Percentiles rank a stretch among this genome's conserved stretches.
These are phyloP conservation scores for Vaccinium corymbosum DNA, from an alignment of 148 eudicot genomes.

Conservation along the genomic window DNA sequence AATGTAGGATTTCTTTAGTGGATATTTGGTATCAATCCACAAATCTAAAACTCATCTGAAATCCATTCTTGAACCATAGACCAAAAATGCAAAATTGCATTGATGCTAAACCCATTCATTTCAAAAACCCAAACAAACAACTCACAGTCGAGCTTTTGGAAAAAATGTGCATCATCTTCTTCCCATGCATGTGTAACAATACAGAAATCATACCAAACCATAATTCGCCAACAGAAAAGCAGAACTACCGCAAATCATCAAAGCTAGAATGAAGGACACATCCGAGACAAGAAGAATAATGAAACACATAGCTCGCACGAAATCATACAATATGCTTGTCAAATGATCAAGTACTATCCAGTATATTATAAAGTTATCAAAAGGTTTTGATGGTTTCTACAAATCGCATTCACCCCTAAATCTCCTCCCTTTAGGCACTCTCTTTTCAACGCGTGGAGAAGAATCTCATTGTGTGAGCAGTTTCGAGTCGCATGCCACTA, in stretches of 20 bases:
- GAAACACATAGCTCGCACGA: not conserved
- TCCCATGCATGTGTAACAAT: not conserved
- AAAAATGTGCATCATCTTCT: not conserved
- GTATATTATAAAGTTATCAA: not conserved
- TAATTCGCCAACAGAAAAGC: not conserved
- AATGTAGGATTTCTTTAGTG: too few species aligned
- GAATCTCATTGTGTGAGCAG: slow-evolving; percentile 60
- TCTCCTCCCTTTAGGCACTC: not conserved
- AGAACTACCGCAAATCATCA: not conserved
- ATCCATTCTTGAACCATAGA: not conserved
- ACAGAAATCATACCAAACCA: not conserved
- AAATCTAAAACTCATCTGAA: not conserved
- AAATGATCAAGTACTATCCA: not conserved
- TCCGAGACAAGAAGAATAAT: not conserved
- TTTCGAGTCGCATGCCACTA: slow-evolving; percentile 95
- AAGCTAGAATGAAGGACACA: not conserved
- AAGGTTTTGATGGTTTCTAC: slow-evolving; percentile 3
- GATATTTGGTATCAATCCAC: too few species aligned
- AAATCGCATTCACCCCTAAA: slow-evolving; percentile 3
- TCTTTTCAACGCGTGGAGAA: not conserved
- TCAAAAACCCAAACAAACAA: too few species aligned
- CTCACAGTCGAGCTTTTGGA: too few species aligned
- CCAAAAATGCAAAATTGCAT: not conserved
- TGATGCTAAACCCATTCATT: too few species aligned
- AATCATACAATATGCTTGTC: not conserved